These are phyloP conservation scores for Gomphus sp. DNA, from an alignment of 1,284 basidiomycete species.

Conservation along the genomic window DNA sequence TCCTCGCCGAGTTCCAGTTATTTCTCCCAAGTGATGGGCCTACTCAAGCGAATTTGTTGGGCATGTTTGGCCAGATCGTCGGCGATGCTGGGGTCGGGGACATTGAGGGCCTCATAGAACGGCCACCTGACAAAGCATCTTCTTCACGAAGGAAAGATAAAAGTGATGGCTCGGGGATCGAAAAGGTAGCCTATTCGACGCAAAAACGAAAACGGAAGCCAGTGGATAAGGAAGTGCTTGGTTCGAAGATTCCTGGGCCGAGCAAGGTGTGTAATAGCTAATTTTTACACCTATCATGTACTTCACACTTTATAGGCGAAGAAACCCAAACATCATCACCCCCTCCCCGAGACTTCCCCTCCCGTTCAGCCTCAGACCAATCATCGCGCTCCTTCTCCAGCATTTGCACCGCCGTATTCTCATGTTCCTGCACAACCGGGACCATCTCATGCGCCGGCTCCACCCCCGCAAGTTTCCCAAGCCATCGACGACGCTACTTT, in stretches of 20 bases:
- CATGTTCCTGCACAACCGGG: neutral
- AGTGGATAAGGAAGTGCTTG: slow-evolving; percentile 28
- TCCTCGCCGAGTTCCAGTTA: slow-evolving; percentile 85
- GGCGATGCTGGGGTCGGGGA: slow-evolving; percentile 9
- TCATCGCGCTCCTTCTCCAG: slow-evolving; percentile 10
- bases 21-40: slow-evolving; percentile 58
- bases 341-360: slow-evolving; percentile 14
- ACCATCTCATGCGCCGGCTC: slow-evolving; percentile 15
- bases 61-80: slow-evolving; percentile 34
- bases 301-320: slow-evolving; percentile 9
- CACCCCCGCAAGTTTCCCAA: slow-evolving; percentile 26
- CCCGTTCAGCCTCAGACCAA: slow-evolving; percentile 7
- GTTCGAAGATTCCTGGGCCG: slow-evolving; percentile 10
- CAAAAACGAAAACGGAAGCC: slow-evolving; percentile 59
- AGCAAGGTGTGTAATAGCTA: slow-evolving; percentile 21
- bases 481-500: slow-evolving; percentile 75
- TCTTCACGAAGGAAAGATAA: slow-evolving; percentile 14
- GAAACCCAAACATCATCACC: slow-evolving; percentile 13
- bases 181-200: slow-evolving; percentile 23
- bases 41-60: slow-evolving; percentile 38
- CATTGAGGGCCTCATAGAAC: slow-evolving; percentile 18
- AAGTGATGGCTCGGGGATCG: neutral
- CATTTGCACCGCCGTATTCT: slow-evolving; percentile 4
- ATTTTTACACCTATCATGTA: neutral
- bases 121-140: slow-evolving; percentile 11